Conservation (phyloP, 2,329 filamentous ascomycete species). For the Cladosporium cucumerinum region DNA sequence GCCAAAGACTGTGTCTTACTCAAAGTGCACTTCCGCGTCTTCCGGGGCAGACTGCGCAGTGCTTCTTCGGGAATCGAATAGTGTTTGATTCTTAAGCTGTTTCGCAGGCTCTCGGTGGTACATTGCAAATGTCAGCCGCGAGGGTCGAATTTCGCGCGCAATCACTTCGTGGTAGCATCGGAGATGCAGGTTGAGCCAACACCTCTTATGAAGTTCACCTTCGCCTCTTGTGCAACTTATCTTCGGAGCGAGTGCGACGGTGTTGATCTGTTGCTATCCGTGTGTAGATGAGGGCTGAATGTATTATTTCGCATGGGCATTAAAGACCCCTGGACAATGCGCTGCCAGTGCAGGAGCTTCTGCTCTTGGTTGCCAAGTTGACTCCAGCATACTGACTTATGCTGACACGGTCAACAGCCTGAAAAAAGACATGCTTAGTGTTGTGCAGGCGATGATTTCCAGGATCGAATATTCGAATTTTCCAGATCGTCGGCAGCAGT, state of each 20-base stretch:
- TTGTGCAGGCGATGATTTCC: neutral
- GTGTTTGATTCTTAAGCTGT: no score
- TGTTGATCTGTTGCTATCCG: no score
- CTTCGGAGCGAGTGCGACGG: no score
- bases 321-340: neutral
- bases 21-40: no score
- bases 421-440: neutral
- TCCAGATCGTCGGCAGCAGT: neutral
- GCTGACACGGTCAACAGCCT: neutral
- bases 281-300: no score
- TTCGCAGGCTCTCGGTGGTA: no score
- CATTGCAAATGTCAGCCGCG: neutral
- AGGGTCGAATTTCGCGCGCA: neutral
- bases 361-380: neutral
- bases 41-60: no score
- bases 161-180: neutral
- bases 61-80: no score
- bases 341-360: neutral
- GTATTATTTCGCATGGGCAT: no score
- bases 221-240: neutral
- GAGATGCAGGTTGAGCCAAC: neutral
- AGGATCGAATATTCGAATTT: neutral
- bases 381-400: neutral
- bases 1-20: no score
- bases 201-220: no score